Base-by-base conservation (phyloP, 495 filamentous ascomycete genomes). In the Amphirosellinia nigrospora region DNA sequence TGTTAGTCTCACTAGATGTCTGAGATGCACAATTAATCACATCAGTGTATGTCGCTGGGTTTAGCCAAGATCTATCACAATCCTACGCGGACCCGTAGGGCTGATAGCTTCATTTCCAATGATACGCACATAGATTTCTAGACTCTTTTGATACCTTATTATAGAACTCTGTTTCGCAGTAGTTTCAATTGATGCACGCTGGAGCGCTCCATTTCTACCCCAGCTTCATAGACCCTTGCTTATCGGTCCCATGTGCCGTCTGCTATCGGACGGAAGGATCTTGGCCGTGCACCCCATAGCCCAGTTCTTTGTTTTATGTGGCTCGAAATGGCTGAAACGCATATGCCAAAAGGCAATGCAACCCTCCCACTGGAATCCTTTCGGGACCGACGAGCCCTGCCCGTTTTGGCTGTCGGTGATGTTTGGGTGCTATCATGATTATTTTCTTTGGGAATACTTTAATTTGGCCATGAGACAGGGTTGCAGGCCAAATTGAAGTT, bases 241-340 rank as follows among this genome's bases (percentile, higher is more conserved):
- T 53, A 16, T 30, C 50, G n/a, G 4, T 53, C 50, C 30, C 23
- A 30, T 53, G 50, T 36, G 32, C 30, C 32, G 38, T 32, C 55
- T 58, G 55, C 19, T 34, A 36, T 58, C 55, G 28, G 55, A 58
- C 55, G 55, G 55, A 58, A 58, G 6, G 55, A 36, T n/a, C 30
- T 7, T 58, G 55, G 55, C 32, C 55, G 16, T 36, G 30, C 32
- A 21, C 21, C 30, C 19, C 32, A 36, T 36, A 16, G 6, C 30
- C 15, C 7, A 19, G 13, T 21, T n/a, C 11, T 9, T 36, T 10
- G 32, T 58, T 58, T 58, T 58, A 32, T 58, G 28, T 58, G 30
- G 32, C 15, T 21, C 15, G 26, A 56, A 55, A 55, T 30, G 6
- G 53, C 32, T 56, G 55, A 36, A 58, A 36, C 32, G 16, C 55